phyloP scores from a whole-genome alignment of 139 green algal species.

The Volvox africanus region DNA sequence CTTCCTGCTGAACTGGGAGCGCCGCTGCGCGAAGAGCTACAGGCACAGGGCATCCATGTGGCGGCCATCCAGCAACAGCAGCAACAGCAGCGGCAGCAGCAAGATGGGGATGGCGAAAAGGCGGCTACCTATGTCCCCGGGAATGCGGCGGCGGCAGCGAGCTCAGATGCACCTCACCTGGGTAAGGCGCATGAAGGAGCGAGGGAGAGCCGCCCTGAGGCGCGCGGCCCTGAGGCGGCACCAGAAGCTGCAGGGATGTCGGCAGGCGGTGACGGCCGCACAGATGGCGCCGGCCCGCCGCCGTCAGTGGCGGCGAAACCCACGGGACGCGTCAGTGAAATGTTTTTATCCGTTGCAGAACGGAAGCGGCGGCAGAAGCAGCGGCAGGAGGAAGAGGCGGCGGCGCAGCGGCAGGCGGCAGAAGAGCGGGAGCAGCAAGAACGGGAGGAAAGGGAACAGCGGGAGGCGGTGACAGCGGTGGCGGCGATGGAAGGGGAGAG shows the following conservation, averaged over 20 bases:
- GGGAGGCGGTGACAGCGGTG: not conserved
- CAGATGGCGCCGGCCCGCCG: not conserved
- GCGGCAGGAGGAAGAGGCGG: slow-evolving; percentile 29
- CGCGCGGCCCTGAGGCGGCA: too few relatives aligned
- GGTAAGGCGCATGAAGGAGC: not conserved
- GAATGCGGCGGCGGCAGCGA: not conserved
- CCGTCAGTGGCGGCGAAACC: not conserved
- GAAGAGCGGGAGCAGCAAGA: not conserved
- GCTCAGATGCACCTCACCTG: too few relatives aligned
- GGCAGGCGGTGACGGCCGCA: not conserved
- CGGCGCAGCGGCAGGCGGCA: not conserved
- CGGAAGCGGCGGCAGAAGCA: slow-evolving; percentile 11
- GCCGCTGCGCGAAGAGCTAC: not conserved
- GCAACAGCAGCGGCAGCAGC: not conserved
- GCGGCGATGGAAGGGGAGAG: not conserved
- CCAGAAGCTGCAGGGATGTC: not conserved
- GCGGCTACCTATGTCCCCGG: not conserved
- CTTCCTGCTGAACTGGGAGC: not conserved
- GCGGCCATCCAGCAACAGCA: not conserved
- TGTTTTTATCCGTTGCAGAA: slow-evolving; percentile 36
- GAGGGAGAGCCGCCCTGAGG: not conserved
- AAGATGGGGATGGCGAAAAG: not conserved
- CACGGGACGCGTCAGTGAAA: not conserved
- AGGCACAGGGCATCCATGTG: not conserved
- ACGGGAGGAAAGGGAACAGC: not conserved